Conservation (phyloP, 1,284 basidiomycete genomes). For the Malassezia equina region DNA sequence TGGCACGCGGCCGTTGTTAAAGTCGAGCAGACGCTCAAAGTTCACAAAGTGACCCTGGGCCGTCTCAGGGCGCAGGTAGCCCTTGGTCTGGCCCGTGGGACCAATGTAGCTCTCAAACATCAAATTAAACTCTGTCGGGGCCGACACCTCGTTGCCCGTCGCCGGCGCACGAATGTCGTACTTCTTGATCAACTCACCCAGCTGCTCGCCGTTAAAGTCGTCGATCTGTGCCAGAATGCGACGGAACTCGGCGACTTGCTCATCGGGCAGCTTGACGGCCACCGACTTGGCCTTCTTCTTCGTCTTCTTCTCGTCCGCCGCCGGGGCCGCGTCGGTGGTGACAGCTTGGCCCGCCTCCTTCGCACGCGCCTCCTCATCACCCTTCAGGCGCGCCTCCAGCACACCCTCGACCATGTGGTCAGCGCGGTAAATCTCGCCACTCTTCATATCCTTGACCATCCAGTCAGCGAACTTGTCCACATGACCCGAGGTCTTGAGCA, state of each 20-base stretch:
- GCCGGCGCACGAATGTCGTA: constrained; percentile 80
- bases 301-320: constrained; percentile 54
- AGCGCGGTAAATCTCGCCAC: constrained; percentile 89
- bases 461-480: constrained; percentile 97
- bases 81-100: constrained; percentile 91
- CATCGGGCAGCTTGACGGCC: constrained; percentile 68
- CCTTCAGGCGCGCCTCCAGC: constrained; percentile 75
- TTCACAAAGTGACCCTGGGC: constrained; percentile 99
- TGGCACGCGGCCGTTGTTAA: constrained; percentile 91
- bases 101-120: constrained; percentile 98
- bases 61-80: constrained; percentile 92
- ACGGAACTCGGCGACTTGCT: constrained; percentile 68
- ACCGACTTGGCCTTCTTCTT: constrained; percentile 67
- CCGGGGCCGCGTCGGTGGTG: constrained; percentile 15
- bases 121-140: constrained; percentile 93
- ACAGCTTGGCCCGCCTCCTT: constrained; percentile 43
- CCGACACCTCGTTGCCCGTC: constrained; percentile 79
- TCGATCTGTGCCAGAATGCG: constrained; percentile 80
- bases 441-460: constrained; percentile 95
- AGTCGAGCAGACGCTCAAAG: constrained; percentile 90
- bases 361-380: constrained; percentile 78
- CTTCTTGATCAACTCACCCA: constrained; percentile 76
- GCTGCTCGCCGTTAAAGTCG: constrained; percentile 79
- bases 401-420: constrained; percentile 94
- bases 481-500: constrained; percentile 95